A percentile compares a stretch with the other conserved stretches of the same genome.
These are phyloP conservation scores for Lophium mytilinum DNA, from an alignment of 495 filamentous ascomycete genomes.

Conservation along the genomic window DNA sequence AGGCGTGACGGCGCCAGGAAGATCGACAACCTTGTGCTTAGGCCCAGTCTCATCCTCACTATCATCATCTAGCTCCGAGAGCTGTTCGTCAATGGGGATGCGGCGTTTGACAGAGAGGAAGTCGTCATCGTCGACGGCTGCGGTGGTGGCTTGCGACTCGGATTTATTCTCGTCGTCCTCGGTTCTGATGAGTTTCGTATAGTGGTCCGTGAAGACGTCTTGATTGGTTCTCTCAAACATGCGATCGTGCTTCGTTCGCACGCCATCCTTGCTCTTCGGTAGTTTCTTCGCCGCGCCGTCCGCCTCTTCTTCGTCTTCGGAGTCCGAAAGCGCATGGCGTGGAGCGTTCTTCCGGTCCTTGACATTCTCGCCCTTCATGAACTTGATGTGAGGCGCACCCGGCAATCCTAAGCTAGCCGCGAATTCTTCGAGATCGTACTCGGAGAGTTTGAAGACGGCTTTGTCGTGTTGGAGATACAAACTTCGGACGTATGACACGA, in stretches of 20 bases:
- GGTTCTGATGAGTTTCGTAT: slow-evolving; percentile 61
- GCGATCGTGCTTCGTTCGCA: slow-evolving; percentile 86
- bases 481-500: slow-evolving; percentile 76
- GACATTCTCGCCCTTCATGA: slow-evolving; percentile 75
- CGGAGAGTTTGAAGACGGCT: slow-evolving; percentile 74
- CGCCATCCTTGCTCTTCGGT: slow-evolving; percentile 53
- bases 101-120: slow-evolving; percentile 87
- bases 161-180: slow-evolving; percentile 46
- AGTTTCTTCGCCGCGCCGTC: slow-evolving; percentile 38
- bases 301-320: slow-evolving; percentile 32
- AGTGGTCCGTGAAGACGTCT: slow-evolving; percentile 87
- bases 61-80: slow-evolving; percentile 19
- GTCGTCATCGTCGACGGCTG: slow-evolving; percentile 59
- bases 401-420: slow-evolving; percentile 80
- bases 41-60: slow-evolving; percentile 32
- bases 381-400: slow-evolving; percentile 84
- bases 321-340: slow-evolving; percentile 46
- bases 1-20: slow-evolving; percentile 45
- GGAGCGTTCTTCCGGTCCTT: slow-evolving; percentile 84
- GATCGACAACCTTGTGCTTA: slow-evolving; percentile 35
- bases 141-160: slow-evolving; percentile 32
- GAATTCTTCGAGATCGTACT: slow-evolving; percentile 75
- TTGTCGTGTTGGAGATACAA: slow-evolving; percentile 87
- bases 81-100: slow-evolving; percentile 43
- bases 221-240: slow-evolving; percentile 96